Base-by-base conservation (phyloP, 176 grass and related monocot genomes). In the Eleusine indica region DNA sequence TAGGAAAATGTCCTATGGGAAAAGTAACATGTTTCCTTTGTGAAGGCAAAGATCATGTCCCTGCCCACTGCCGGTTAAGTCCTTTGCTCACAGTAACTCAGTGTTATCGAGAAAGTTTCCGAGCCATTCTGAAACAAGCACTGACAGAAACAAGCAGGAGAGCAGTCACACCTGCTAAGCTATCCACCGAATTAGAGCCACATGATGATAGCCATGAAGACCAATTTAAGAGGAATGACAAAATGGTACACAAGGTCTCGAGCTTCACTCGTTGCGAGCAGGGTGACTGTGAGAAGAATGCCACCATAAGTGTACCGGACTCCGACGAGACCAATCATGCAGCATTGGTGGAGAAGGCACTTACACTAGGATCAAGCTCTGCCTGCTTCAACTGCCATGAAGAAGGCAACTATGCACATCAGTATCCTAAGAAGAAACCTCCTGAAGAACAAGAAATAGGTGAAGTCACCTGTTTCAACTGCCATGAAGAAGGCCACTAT, bases 21-120 rank as follows among this genome's bases (percentile, higher is more conserved):
- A 18, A 72, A 60, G 58, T 82, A 72, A 82, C 80, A 72, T 82
- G 80, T 82, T 82, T 82, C 32, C 69, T 82, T 72, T 82, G 80
- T 82, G 80, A 82, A 61, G 52, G 80, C 2, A 62, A 72, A 15
- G 38, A 71, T 72, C 80, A 82, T 47, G 80, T 82, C 53, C 80
- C 80, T 62, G 53, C 69, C 21, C 68, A 82, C 11, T 82, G 68
- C 6, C 53, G 3, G 15, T 82, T 82, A 7, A 72, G 68, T 72
- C 80, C 80, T 72, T 14, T 72, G 16, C 68, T 82, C 80, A 82
- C 22, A 35, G 54, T 60, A 82, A 72, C 68, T 72, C 53, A 72
- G 80, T 19, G 44, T 72, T 69, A 72, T 46, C 68, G 53, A 82
- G 68, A 82, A 35, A 62, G 22, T 82, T 82, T 72, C 54, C 39